These are phyloP conservation scores for Mucor indicus DNA, from an alignment of 371 early-diverging fungal species.

Conservation along the genomic window DNA sequence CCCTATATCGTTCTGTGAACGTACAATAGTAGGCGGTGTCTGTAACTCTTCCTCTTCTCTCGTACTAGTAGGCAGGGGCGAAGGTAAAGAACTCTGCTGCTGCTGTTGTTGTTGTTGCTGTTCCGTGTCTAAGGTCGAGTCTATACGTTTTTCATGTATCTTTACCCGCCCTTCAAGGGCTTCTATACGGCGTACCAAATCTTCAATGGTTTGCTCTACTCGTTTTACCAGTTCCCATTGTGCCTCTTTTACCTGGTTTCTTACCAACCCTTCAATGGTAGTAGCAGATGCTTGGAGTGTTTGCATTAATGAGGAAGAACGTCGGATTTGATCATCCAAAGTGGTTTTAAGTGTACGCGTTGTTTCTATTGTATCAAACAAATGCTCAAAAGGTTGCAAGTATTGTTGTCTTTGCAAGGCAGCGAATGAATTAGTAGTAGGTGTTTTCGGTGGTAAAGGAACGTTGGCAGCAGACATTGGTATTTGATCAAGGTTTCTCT, in stretches of 20 bases:
- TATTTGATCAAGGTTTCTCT: constrained; percentile 3
- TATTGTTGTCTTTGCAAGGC: constrained; percentile 44
- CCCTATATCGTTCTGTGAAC: constrained; percentile 30
- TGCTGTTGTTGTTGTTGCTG: not conserved
- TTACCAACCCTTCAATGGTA: constrained; percentile 76
- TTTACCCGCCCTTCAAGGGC: constrained; percentile 2
- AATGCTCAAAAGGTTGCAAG: constrained; percentile 56
- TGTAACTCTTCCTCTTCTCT: constrained; percentile 21
- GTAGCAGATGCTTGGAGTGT: constrained; percentile 71
- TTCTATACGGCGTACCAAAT: constrained; percentile 6
- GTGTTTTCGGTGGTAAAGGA: constrained; percentile 27
- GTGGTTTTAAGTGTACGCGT: constrained; percentile 60
- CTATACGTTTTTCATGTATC: not conserved
- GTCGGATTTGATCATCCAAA: constrained; percentile 76
- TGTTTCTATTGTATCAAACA: constrained; percentile 63
- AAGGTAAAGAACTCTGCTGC: not conserved
- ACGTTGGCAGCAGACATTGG: constrained; percentile 12
- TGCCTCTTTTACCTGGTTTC: constrained; percentile 74
- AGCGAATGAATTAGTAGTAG: constrained; percentile 31
- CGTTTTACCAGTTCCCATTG: constrained; percentile 56
- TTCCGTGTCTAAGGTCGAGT: no score
- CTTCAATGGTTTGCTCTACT: constrained; percentile 14
- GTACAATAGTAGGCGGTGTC: constrained; percentile 30
- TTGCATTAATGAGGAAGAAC: constrained; percentile 70
- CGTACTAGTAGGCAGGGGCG: not conserved